Evolutionary conservation across 208 protist species (phyloP), one percentile per base, ranked within the genome.

Genomic region (Lotmaria passim): DNA sequence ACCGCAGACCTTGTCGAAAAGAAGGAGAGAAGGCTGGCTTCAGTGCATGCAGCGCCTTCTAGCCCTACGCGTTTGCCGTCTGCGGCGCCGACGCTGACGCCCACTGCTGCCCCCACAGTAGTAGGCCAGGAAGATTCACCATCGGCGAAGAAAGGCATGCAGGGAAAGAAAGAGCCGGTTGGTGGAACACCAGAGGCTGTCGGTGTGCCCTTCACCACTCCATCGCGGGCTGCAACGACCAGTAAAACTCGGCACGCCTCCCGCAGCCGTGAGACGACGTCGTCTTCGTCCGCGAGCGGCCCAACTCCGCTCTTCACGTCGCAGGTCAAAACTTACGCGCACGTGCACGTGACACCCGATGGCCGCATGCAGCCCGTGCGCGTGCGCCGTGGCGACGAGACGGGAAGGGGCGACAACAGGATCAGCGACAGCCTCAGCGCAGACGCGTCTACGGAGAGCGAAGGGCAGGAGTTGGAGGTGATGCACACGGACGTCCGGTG

Each of bases 401-500:
- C 43, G 7, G 57, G 66, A n/a, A n/a, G n/a, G n/a, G n/a, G n/a
- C n/a, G n/a, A n/a, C n/a, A n/a, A n/a, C n/a, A n/a, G n/a, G n/a
- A n/a, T n/a, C 73, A 62, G 50, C 39, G 73, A 70, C 53, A 43
- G 68, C 15, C n/a, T n/a, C 31, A 41, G 21, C 14, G 23, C 21
- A 12, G 30, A 26, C 26, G 51, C 61, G 5, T 56, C 46, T 2
- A 34, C 47, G 7, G 72, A 73, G 52, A 52, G 63, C 19, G 48
- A 69, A 26, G 72, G 70, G 50, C 51, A 80, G 23, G 83, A 90
- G 58, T 57, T 90, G 73, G 83, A 93, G 69, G 81, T 90, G 70
- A 70, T 78, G 51, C 83, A 76, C 36, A 89, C 82, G 30, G 78
- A 93, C 56, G 83, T 93, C 31, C 70, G 59, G 52, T 93, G 83